Base-by-base conservation (phyloP, 331 rosid genomes). In the Acacia pycnantha region DNA sequence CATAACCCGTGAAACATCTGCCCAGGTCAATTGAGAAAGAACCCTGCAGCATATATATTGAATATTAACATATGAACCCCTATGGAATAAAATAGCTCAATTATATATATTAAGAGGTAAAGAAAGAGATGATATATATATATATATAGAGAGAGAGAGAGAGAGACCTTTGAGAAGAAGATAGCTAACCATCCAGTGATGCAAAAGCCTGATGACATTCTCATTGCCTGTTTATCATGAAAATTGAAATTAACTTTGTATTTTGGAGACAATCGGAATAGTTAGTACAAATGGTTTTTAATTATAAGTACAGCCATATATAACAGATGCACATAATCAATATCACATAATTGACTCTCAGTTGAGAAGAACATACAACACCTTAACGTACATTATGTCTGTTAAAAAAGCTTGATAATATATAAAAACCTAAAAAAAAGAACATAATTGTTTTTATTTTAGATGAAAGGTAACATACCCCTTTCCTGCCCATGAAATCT, bases 101-200 rank as follows among this genome's bases (percentile, higher is more conserved):
- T 69, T n/a, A 43, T 11, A 54, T n/a, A 22, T 4, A n/a, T 19
- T 56, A 10, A 12, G 40, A 3, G 22, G 21, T 1, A 19, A 51
- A n/a, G 8, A 13, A 46, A n/a, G 37, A 8, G 74, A 77, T 14
- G 1, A 22, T 18, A 53, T 18, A 21, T 51, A 5, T 4, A 2
- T 5, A 4, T 18, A 6, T 1, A 6, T 6, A 50, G 54, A 46
- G 50, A 14, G 53, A 14, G 19, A 15, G 19, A 46, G 21, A 8
- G 4, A 21, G 11, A n/a, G 78, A 90, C 97, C 93, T 77, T 84
- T 0, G 97, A 88, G 81, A 94, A 89, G 69, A 85, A 92, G 56
- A 94, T 87, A 56, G 92, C 91, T 62, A 91, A 75, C 98, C 98
- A 94, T 53, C 98, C 98, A 41, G 77, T 76, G 82, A 94, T 90